phyloP scores from a whole-genome alignment of 2,329 filamentous ascomycete genomes.

The Trichoderma koningii region DNA sequence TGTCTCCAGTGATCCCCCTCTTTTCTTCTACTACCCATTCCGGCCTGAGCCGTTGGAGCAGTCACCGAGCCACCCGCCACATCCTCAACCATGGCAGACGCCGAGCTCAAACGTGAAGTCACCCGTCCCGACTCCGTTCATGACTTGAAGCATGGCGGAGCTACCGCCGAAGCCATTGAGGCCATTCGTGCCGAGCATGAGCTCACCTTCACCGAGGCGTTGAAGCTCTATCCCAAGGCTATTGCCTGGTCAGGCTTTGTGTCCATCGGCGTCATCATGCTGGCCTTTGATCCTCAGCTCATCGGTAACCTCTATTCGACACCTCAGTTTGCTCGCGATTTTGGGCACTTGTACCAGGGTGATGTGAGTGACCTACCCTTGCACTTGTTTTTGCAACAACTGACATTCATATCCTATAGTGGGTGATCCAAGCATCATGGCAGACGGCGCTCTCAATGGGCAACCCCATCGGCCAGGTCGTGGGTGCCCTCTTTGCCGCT shows the following conservation, averaged over 20 bases:
- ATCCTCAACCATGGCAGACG: conserved; percentile 7
- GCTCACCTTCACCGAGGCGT: conserved; percentile 45
- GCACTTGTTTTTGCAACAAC: neutral
- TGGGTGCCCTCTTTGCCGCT: conserved; percentile 54
- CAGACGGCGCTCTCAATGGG: conserved; percentile 54
- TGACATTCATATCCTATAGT: conserved; percentile 29
- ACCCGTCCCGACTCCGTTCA: conserved; percentile 13
- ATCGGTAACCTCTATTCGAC: conserved; percentile 63
- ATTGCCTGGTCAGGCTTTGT: conserved; percentile 61
- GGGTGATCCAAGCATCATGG: conserved; percentile 47
- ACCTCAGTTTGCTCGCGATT: conserved; percentile 59
- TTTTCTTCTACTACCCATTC: neutral
- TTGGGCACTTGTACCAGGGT: conserved; percentile 53
- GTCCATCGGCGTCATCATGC: conserved; percentile 61
- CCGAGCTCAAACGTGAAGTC: conserved; percentile 14
- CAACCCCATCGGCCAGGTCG: conserved; percentile 58
- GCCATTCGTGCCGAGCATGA: conserved; percentile 46
- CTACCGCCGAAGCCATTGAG: conserved; percentile 33
- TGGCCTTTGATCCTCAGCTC: conserved; percentile 66
- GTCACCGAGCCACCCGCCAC: no score
- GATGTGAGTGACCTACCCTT: conserved; percentile 26
- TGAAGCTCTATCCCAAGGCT: conserved; percentile 48
- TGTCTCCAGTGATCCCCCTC: neutral
- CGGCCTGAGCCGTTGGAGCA: neutral
- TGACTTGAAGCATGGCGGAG: conserved; percentile 1